These are phyloP conservation scores for Pseudocercospora pini-densiflorae DNA, from an alignment of 2,329 filamentous ascomycete species.

Conservation along the genomic window DNA sequence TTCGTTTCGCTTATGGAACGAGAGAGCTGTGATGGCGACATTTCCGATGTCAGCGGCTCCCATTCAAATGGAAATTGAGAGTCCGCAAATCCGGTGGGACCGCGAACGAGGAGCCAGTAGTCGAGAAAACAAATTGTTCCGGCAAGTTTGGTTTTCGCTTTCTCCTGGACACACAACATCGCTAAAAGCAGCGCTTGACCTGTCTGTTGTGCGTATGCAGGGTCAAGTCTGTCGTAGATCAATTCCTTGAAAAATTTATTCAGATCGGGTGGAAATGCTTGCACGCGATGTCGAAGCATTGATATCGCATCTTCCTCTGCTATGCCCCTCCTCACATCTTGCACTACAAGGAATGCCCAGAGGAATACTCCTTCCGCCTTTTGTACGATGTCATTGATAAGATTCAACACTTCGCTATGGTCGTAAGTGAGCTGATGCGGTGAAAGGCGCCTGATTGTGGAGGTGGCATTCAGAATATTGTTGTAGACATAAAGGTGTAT, in stretches of 20 bases:
- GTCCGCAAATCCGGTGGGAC: not conserved
- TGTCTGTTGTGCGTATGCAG: not conserved
- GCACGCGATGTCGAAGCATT: not conserved
- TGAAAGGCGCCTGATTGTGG: not conserved
- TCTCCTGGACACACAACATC: not conserved
- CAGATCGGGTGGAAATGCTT: not conserved
- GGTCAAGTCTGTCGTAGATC: not conserved
- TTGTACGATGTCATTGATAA: conserved; percentile 8
- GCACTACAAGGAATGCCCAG: conserved; percentile 24
- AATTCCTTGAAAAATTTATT: not conserved
- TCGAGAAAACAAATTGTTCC: not conserved
- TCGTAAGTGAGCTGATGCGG: not conserved
- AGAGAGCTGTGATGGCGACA: not conserved
- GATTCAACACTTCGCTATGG: not conserved
- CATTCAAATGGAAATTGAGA: not conserved
- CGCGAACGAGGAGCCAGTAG: not conserved
- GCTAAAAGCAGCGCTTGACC: not conserved
- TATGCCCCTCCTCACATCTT: not conserved
- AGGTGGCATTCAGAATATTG: not conserved
- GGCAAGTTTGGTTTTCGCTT: not conserved
- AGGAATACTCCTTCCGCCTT: conserved; percentile 31
- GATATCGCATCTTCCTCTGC: not conserved
- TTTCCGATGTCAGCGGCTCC: not conserved
- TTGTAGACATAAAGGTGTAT: conserved; percentile 4
- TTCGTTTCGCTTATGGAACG: not conserved